phyloP scores from a whole-genome alignment of 2,329 filamentous ascomycete genomes.

The Venturia oleaginea region DNA sequence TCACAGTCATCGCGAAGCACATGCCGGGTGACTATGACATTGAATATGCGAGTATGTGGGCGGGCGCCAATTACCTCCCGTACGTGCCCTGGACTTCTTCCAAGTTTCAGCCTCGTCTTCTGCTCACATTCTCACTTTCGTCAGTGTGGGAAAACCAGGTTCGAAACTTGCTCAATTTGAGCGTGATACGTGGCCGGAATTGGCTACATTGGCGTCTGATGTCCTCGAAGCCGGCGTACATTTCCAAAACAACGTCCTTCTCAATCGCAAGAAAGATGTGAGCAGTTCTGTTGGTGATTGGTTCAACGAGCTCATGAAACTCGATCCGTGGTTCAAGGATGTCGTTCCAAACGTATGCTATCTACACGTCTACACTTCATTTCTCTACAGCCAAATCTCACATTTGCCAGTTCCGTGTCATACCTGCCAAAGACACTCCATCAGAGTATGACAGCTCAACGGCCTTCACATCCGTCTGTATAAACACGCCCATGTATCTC shows the following conservation, averaged over 20 bases:
- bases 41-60: conserved; percentile 81
- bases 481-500: conserved; percentile 83
- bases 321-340: conserved; percentile 64
- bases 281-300: conserved; percentile 43
- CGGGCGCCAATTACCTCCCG: conserved; percentile 11
- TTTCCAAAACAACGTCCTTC: conserved; percentile 54
- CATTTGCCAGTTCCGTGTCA: conserved; percentile 1
- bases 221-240: conserved; percentile 73
- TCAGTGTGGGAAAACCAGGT: conserved; percentile 32
- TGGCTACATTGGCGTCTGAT: conserved; percentile 40
- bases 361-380: background rate
- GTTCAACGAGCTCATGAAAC: conserved; percentile 58
- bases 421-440: conserved; percentile 45
- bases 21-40: conserved; percentile 92
- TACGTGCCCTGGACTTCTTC: background rate
- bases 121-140: conserved; percentile 22
- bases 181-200: conserved; percentile 35
- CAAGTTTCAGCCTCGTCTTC: conserved; percentile 2
- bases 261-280: conserved; percentile 55
- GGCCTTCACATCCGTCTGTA: conserved; percentile 76
- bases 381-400: background rate
- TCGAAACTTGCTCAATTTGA: conserved; percentile 33
- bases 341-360: conserved; percentile 56
- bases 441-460: conserved; percentile 54
- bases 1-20: conserved; percentile 74